These are phyloP conservation scores for Blastocystis sp. DNA, from an alignment of 352 stramenopile genomes.

Conservation along the genomic window DNA sequence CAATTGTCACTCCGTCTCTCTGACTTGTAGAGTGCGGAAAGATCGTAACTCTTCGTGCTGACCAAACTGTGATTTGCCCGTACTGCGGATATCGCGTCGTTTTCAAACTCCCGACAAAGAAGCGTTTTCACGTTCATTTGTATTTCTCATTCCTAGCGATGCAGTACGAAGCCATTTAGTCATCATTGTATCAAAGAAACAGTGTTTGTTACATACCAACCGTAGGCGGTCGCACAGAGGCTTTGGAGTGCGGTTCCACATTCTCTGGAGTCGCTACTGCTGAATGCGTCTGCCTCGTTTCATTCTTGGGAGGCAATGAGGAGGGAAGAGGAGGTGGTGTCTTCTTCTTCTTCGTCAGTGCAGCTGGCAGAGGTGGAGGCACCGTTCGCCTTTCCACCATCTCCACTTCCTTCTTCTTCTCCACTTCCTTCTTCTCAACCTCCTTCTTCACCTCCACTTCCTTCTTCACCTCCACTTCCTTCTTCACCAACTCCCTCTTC, in stretches of 20 bases:
- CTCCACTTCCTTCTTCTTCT: background rate
- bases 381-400: background rate
- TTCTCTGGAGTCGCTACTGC: background rate
- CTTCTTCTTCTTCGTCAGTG: background rate
- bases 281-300: background rate
- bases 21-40: constrained; percentile 15
- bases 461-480: background rate
- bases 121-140: background rate
- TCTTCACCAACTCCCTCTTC: background rate
- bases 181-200: constrained; percentile 1
- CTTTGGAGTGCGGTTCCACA: background rate
- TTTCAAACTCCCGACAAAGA: constrained; percentile 59
- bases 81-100: constrained; percentile 67
- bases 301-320: background rate
- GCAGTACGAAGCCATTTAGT: constrained; percentile 66
- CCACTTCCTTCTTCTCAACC: background rate
- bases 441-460: too few species aligned
- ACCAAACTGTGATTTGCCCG: constrained; percentile 15
- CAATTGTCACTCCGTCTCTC: background rate
- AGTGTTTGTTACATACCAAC: constrained; percentile 49
- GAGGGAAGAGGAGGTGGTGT: constrained; percentile 9
- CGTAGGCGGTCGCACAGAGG: background rate
- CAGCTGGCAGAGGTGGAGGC: background rate
- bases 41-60: constrained; percentile 38
- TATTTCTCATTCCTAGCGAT: background rate